A percentile compares a stretch with the other conserved stretches of the same genome.
phyloP scores from a whole-genome alignment of 2,329 filamentous ascomycete genomes.

The Talaromyces sp. region DNA sequence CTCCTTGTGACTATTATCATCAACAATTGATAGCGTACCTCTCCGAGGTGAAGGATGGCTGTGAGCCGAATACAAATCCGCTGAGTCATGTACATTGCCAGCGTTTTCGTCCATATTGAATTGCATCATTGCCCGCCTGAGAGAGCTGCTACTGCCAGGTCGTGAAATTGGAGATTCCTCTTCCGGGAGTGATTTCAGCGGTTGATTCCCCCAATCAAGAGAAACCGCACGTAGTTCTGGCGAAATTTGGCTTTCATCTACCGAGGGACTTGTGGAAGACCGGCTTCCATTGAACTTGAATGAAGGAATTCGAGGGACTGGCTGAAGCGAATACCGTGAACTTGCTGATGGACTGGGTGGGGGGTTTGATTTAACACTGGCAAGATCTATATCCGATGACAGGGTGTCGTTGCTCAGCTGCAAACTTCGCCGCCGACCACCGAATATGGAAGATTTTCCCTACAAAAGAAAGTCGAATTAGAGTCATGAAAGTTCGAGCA shows the following conservation, averaged over 20 bases:
- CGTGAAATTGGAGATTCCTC: not conserved
- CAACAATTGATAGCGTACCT: not conserved
- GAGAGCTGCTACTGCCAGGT: constrained; percentile 1
- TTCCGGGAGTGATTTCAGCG: constrained; percentile 4
- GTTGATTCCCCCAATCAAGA: not conserved
- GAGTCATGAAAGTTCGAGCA: constrained; percentile 10
- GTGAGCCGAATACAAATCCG: not conserved
- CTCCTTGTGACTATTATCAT: not conserved
- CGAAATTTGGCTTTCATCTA: not conserved
- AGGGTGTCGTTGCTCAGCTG: not conserved
- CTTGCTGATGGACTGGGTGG: not conserved
- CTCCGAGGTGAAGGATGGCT: not conserved
- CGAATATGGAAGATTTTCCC: constrained; percentile 13
- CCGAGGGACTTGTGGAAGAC: constrained; percentile 8
- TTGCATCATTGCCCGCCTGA: not conserved
- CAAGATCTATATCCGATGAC: constrained; percentile 7
- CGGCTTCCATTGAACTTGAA: constrained; percentile 9
- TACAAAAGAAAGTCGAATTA: constrained; percentile 14
- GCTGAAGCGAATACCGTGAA: constrained; percentile 10
- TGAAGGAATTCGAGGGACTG: constrained; percentile 14
- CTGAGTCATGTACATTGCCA: not conserved
- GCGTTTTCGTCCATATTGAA: not conserved
- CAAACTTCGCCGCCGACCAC: constrained; percentile 7
- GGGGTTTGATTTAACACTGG: not conserved
- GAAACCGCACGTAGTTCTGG: constrained; percentile 4